These are phyloP conservation scores for Cyberlindnera americana DNA, from an alignment of 805 yeast genomes.

Conservation along the genomic window DNA sequence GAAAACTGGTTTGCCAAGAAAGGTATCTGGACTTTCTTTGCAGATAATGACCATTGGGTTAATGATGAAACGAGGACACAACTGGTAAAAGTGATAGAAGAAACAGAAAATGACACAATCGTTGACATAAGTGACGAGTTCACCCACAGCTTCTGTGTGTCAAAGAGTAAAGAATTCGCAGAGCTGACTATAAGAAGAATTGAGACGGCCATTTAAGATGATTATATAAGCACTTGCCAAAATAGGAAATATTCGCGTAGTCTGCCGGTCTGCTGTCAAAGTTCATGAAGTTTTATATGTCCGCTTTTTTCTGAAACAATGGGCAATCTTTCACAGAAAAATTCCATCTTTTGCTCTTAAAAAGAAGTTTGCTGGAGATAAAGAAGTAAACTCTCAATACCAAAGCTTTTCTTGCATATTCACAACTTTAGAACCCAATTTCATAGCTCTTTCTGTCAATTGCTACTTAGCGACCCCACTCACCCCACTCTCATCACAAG, in stretches of 20 bases:
- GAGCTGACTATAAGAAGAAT: constrained; percentile 31
- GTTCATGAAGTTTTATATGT: too few relatives aligned
- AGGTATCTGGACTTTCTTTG: constrained; percentile 53
- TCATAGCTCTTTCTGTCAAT: too few relatives aligned
- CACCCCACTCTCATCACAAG: too few relatives aligned
- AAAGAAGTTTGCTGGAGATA: too few relatives aligned
- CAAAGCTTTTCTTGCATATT: too few relatives aligned
- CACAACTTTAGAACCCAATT: too few relatives aligned
- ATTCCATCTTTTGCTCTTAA: too few relatives aligned
- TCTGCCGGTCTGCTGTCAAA: too few relatives aligned
- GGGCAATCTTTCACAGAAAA: too few relatives aligned
- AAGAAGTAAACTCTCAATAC: too few relatives aligned
- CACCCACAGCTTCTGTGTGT: constrained; percentile 59
- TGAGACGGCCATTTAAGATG: not conserved
- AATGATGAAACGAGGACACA: constrained; percentile 44
- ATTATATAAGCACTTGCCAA: not conserved
- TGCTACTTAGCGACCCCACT: too few relatives aligned
- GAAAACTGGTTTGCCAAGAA: constrained; percentile 37
- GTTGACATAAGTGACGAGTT: constrained; percentile 35
- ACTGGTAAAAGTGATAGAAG: constrained; percentile 35
- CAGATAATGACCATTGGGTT: constrained; percentile 66
- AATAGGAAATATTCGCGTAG: not conserved
- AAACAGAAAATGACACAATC: constrained; percentile 27
- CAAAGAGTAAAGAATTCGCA: constrained; percentile 47
- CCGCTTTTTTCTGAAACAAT: too few relatives aligned